phyloP scores from a whole-genome alignment of 129 eudicot genomes.

The Flaveria sonorensis region DNA sequence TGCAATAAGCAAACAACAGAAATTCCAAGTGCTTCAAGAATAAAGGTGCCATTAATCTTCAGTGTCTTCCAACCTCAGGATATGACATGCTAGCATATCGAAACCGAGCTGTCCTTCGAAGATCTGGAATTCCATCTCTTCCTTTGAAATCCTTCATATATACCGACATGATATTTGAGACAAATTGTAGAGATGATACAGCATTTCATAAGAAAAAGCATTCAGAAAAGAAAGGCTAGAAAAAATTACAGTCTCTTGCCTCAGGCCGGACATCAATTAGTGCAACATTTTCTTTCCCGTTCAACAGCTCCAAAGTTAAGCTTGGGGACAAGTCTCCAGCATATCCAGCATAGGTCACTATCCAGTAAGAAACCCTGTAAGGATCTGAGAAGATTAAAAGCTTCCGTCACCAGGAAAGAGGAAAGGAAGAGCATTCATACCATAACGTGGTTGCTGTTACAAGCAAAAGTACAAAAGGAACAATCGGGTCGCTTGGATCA shows the following conservation, averaged over 20 bases:
- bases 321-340: slow-evolving; percentile 90
- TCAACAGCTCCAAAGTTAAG: slow-evolving; percentile 60
- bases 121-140: slow-evolving; percentile 98
- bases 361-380: slow-evolving; percentile 83
- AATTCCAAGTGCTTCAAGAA: not conserved
- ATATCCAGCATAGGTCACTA: slow-evolving; percentile 82
- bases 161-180: slow-evolving; percentile 25
- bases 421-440: slow-evolving; percentile 45
- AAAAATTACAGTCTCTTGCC: slow-evolving; percentile 83
- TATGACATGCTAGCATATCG: slow-evolving; percentile 71
- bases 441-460: slow-evolving; percentile 76
- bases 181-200: slow-evolving; percentile 17
- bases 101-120: slow-evolving; percentile 81
- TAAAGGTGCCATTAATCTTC: not conserved
- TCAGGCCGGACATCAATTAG: slow-evolving; percentile 97
- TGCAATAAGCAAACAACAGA: not conserved
- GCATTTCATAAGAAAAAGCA: slow-evolving; percentile 7
- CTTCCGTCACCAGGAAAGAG: not conserved
- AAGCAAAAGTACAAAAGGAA: slow-evolving; percentile 63
- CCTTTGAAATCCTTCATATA: slow-evolving; percentile 76
- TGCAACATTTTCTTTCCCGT: slow-evolving; percentile 60
- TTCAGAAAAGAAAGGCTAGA: slow-evolving; percentile 49
- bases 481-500: slow-evolving; percentile 81
- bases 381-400: slow-evolving; percentile 48
- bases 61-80: slow-evolving; percentile 67